Base-by-base conservation (phyloP, 2,329 filamentous ascomycete species). In the Paecilomyces sp. region DNA sequence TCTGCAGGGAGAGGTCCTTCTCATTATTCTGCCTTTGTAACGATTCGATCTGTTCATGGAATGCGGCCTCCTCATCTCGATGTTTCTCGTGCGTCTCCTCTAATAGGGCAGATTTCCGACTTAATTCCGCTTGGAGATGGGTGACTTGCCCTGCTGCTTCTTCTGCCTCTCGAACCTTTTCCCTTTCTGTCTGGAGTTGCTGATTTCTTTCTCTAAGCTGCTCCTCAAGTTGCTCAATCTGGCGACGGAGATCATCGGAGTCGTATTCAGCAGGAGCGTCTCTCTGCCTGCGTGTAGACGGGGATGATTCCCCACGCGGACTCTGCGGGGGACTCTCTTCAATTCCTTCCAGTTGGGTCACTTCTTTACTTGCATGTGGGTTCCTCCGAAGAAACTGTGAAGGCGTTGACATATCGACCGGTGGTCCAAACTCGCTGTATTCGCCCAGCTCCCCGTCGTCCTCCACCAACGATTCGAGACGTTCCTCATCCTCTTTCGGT, bases 401-500 rank as follows among this genome's bases (percentile, higher is more conserved):
- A 4, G 76, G 76, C 0, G 76, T 78, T 1, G 76, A 78, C 71
- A 77, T 77, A 58, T 77, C 76, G 9, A 76, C 66, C 2, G 76
- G 75, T 9, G 75, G 74, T 2, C 72, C 75, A 51, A 77, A 76
- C 65, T 77, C 75, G 54, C 74, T 77, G 57, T 75, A 72, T 55
- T 76, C 76, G 9, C 66, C 71, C 6, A 73, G 64, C 6, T 72
- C 70, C 1, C 62, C 61, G 30, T 62, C 54, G 2, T 59, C 57
- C 13, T 53, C 56, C 30, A 56, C 56, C 22, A 36, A 24, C n/a
- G 47, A 25, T 55, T 55, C 34, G 22, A 51, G 22, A 22, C 24
- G 51, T 30, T 53, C 24, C 22, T 12, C 28, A 4, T 53, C 51
- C 2, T 30, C n/a, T 50, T 34, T 58, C 22, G 57, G 56, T 5